Percentiles rank a stretch among this genome's conserved stretches.
Evolutionary conservation across 441 rosid genomes (phyloP).

Genomic region (Erysimum pusillum): DNA sequence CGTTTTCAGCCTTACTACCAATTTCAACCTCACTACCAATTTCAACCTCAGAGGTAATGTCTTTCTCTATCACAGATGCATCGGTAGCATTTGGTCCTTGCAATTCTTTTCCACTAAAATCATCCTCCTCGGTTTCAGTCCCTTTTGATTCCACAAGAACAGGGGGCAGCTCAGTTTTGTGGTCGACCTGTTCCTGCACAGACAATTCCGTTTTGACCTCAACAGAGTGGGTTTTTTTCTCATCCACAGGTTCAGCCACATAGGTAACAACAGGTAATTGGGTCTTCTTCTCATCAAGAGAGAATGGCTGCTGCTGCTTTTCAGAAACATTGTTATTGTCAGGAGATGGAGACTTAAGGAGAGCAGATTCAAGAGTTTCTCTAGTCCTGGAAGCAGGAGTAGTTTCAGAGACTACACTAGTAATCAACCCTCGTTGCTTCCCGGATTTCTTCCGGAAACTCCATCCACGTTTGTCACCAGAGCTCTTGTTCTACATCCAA

Average conservation of each 20-base stretch:
- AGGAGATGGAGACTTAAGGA: constrained; percentile 55
- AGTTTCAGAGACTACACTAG: constrained; percentile 62
- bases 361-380: constrained; percentile 67
- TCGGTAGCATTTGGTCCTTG: constrained; percentile 1
- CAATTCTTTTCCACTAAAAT: constrained; percentile 6
- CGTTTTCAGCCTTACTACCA: no score
- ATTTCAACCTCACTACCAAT: constrained; percentile 29
- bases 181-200: constrained; percentile 48
- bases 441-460: constrained; percentile 88
- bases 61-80: constrained; percentile 35
- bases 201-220: constrained; percentile 20
- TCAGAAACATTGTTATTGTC: constrained; percentile 48
- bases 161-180: constrained; percentile 45
- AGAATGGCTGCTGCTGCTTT: constrained; percentile 50
- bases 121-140: constrained; percentile 42
- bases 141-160: constrained; percentile 48
- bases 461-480: constrained; percentile 78
- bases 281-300: constrained; percentile 59
- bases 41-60: constrained; percentile 10
- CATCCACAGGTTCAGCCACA: constrained; percentile 35
- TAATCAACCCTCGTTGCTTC: constrained; percentile 75
- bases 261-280: constrained; percentile 40
- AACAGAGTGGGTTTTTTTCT: not conserved
- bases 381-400: constrained; percentile 55
- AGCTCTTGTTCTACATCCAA: constrained; percentile 61